Conservation (phyloP, 2,329 filamentous ascomycete genomes). For the Fonsecaea pugnacius region DNA sequence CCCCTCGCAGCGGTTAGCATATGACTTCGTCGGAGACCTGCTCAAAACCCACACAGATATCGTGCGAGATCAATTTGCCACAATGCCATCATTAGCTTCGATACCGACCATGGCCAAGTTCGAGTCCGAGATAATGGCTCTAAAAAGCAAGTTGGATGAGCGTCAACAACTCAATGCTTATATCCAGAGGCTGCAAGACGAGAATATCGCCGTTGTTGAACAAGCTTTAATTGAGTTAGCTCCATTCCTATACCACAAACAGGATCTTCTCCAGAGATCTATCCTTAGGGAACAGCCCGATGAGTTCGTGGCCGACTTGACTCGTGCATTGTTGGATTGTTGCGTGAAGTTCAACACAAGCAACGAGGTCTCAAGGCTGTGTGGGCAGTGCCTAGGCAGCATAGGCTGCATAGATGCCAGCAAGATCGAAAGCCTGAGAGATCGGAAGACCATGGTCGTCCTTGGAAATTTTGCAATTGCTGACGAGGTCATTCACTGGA, state of each 20-base stretch:
- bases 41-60: slow-evolving; percentile 65
- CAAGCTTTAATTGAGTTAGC: slow-evolving; percentile 79
- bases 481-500: slow-evolving; percentile 82
- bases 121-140: slow-evolving; percentile 65
- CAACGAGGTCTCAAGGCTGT: slow-evolving; percentile 70
- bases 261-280: slow-evolving; percentile 77
- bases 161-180: slow-evolving; percentile 73
- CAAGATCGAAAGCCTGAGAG: slow-evolving; percentile 76
- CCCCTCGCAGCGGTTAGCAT: slow-evolving; percentile 62
- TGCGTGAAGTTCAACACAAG: slow-evolving; percentile 76
- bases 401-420: slow-evolving; percentile 93
- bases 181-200: slow-evolving; percentile 73
- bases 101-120: slow-evolving; percentile 72
- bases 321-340: slow-evolving; percentile 81
- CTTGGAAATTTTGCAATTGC: slow-evolving; percentile 80
- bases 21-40: slow-evolving; percentile 67
- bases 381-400: slow-evolving; percentile 81
- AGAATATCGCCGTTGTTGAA: slow-evolving; percentile 82
- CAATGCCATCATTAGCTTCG: slow-evolving; percentile 75
- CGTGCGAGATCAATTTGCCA: slow-evolving; percentile 70
- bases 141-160: slow-evolving; percentile 69
- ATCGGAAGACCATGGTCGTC: slow-evolving; percentile 82
- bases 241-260: slow-evolving; percentile 71
- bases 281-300: slow-evolving; percentile 84
- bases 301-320: slow-evolving; percentile 70